Percentiles rank a stretch among this genome's conserved stretches.
Conservation (phyloP, 257 asterid genomes). For the Linaria vulgaris region DNA sequence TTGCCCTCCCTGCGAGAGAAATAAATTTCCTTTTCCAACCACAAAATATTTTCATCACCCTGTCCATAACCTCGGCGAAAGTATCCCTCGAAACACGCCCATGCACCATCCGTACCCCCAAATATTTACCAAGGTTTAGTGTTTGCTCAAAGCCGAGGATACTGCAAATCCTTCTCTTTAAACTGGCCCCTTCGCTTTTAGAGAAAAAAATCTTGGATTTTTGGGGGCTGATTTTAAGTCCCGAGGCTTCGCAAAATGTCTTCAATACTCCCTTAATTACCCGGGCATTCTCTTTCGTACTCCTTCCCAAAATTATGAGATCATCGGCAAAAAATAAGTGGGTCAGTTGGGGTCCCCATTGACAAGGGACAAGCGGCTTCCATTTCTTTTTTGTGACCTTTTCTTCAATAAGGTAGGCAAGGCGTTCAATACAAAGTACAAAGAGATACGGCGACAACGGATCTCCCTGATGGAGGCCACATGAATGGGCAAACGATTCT, state of each 20-base stretch:
- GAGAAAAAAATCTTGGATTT: not conserved
- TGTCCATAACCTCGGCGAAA: not conserved
- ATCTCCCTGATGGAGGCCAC: too few species aligned
- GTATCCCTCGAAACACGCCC: not conserved
- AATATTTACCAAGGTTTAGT: not conserved
- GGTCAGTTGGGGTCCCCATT: not conserved
- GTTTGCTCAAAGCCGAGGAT: not conserved
- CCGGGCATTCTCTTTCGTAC: too few species aligned
- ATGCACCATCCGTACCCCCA: not conserved
- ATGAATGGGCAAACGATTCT: not conserved
- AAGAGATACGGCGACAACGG: not conserved
- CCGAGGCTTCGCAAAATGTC: not conserved
- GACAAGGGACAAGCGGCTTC: not conserved
- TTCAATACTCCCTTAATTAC: too few species aligned
- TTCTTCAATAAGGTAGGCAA: not conserved
- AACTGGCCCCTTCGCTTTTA: not conserved
- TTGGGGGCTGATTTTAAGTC: not conserved
- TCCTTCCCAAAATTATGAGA: too few species aligned
- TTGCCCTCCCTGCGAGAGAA: too few species aligned
- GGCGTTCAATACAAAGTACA: not conserved
- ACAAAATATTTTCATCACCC: not conserved
- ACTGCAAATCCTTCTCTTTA: not conserved
- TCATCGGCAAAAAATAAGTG: too few species aligned
- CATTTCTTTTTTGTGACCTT: not conserved
- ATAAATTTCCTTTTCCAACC: not conserved